Evolutionary conservation across 495 filamentous ascomycete species (phyloP).

Genomic region (Podospora tetraspora): DNA sequence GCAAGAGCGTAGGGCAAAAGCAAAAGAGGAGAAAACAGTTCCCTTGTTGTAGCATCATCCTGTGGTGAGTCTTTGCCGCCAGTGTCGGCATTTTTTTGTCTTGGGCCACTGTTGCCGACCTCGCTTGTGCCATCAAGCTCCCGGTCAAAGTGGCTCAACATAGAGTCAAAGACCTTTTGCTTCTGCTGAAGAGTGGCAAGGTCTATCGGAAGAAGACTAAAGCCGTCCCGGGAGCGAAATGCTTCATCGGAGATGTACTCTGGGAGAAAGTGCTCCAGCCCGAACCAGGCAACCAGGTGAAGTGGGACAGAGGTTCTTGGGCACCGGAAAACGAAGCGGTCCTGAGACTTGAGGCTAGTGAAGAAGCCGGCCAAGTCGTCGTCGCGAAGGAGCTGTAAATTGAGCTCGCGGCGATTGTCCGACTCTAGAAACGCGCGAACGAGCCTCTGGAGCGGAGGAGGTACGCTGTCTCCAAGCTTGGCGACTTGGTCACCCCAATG

Average conservation of each 20-base stretch:
- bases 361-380: background rate
- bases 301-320: background rate
- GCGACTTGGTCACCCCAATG: background rate
- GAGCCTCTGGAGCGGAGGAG: background rate
- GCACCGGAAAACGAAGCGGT: background rate
- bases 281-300: background rate
- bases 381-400: background rate
- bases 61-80: background rate
- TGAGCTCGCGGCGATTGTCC: background rate
- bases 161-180: background rate
- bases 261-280: background rate
- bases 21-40: background rate
- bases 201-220: background rate
- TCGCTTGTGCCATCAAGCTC: background rate
- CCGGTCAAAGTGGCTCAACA: background rate
- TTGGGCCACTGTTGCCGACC: background rate
- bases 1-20: background rate
- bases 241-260: background rate
- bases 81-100: background rate
- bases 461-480: background rate
- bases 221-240: background rate
- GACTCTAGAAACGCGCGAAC: background rate
- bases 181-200: background rate
- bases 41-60: background rate
- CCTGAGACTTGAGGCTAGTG: background rate